Evolutionary conservation across 2,329 filamentous ascomycete species (phyloP), one percentile per base, ranked within the genome.

Genomic region (Mariannaea elegans): DNA sequence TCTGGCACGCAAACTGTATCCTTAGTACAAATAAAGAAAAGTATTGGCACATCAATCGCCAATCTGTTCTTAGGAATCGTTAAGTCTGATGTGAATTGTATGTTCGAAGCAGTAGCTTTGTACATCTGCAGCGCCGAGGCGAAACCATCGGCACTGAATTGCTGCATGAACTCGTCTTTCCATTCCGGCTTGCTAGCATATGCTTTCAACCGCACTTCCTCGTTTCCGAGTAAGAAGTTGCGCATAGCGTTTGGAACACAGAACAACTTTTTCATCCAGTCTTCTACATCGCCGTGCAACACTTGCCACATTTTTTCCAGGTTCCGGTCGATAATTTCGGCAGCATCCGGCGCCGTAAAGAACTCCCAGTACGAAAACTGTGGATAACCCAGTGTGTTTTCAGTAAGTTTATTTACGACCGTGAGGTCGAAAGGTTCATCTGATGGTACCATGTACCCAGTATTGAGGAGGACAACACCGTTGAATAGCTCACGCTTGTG

Each of bases 361-460:
- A 62, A 53, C 36, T 62, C 56, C 56, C 60, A 62, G 31, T 62
- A 62, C 2, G 59, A 45, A 27, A 62, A 62, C 50, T 55, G 59
- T 4, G 59, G 49, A 23, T 55, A 59, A 4, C 59, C 55, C 4
- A 55, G 7, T 2, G 39, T 23, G 12, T 50, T 41, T 23, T 50
- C 7, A 2, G 50, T 58, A 8, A 47, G 8, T 32, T 46, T 18
- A 32, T 62, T 62, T 2, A 55, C 31, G n/a, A 44, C 49, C 3
- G 8, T 19, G 34, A 62, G 55, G 21, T 59, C 55, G 16, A 62
- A 62, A 4, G 49, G 18, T 12, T 62, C 18, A n/a, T 19, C 24
- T 3, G 54, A 55, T 8, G 59, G 59, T 10, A 59, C 44, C 49
- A 62, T 55, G 45, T 59, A 62, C 12, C 27, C 59, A 2, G 55